Evolutionary conservation across 352 stramenopile species (phyloP), one percentile per base, ranked within the genome.

Genomic region (Elongisporangium prolatum): DNA sequence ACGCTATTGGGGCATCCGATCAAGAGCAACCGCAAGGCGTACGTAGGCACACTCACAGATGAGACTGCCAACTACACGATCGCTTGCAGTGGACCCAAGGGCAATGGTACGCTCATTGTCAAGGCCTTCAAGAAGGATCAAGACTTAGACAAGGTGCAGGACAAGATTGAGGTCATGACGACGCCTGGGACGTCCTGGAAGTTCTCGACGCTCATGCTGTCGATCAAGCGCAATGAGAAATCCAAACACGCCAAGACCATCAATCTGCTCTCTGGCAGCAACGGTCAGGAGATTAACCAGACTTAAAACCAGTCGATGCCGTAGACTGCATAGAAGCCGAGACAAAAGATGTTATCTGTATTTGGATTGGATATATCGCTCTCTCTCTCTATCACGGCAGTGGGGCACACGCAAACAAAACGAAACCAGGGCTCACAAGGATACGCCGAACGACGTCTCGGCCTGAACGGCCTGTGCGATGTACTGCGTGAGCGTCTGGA

Each of bases 101-200:
- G 77, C 18, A 77, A 88, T 47, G 81, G 81, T 50, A 91, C 69
- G 40, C 68, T 89, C 50, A 84, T 88, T 22, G 77, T 91, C 57
- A 89, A 89, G 63, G 81, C 81, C 17, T 87, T 80, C 68, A 89
- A 89, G 61, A 74, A 80, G 56, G 63, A 70, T 10, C 25, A 56
- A 24, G 66, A 71, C 40, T 53, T 54, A 1, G 65, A 68, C 20
- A 53, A 61, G 2, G 21, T 60, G 11, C 51, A 56, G 14, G 40
- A 38, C 18, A 50, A 58, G 11, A 40, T 51, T 0, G 52, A 56
- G 21, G 65, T 82, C 53, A 84, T 90, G 72, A 66, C 72, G 13
- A 87, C 77, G 8, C 80, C 80, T 1, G 80, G 80, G 34, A 88
- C 77, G 5, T 75, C 80, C 48, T 90, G 80, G 80, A 88, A 87